Evolutionary conservation across 345 rosid species (phyloP).

Genomic region (Streptanthus diversifolius): DNA sequence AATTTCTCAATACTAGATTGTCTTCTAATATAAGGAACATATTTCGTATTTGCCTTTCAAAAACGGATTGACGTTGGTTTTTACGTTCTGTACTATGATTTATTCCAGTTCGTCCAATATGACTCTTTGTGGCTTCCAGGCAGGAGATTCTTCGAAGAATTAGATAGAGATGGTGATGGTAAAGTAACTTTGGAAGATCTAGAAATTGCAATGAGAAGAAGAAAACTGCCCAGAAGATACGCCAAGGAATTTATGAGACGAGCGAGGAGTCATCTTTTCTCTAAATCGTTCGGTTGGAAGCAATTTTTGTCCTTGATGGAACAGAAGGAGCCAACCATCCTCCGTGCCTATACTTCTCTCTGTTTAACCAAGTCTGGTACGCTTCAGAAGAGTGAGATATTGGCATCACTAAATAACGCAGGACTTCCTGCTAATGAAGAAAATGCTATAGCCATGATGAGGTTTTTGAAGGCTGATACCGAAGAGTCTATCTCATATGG

Average conservation of each 20-base stretch:
- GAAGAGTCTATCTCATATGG: constrained; percentile 97
- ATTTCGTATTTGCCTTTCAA: constrained; percentile 5
- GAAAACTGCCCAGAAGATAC: constrained; percentile 78
- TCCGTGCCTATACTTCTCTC: constrained; percentile 93
- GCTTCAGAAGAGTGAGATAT: constrained; percentile 88
- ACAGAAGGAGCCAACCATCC: constrained; percentile 94
- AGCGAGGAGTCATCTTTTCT: constrained; percentile 80
- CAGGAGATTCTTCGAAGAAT: constrained; percentile 92
- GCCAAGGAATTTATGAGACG: constrained; percentile 88
- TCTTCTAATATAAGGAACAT: not conserved
- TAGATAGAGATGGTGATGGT: constrained; percentile 98
- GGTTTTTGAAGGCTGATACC: constrained; percentile 77
- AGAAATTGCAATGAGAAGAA: constrained; percentile 86
- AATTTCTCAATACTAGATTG: not conserved
- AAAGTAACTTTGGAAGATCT: constrained; percentile 92
- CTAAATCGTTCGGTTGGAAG: constrained; percentile 96
- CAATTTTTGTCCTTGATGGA: constrained; percentile 97
- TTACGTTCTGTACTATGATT: not conserved
- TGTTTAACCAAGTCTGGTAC: constrained; percentile 95
- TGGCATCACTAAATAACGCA: constrained; percentile 81
- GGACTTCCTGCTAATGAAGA: constrained; percentile 98
- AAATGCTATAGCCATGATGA: constrained; percentile 96
- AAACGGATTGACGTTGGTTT: not conserved
- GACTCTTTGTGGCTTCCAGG: constrained; percentile 46
- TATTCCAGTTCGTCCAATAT: not conserved